Percentiles rank a stretch among this genome's conserved stretches.
These are phyloP conservation scores for Fraxinus floribunda DNA, from an alignment of 305 asterid genomes.

Conservation along the genomic window DNA sequence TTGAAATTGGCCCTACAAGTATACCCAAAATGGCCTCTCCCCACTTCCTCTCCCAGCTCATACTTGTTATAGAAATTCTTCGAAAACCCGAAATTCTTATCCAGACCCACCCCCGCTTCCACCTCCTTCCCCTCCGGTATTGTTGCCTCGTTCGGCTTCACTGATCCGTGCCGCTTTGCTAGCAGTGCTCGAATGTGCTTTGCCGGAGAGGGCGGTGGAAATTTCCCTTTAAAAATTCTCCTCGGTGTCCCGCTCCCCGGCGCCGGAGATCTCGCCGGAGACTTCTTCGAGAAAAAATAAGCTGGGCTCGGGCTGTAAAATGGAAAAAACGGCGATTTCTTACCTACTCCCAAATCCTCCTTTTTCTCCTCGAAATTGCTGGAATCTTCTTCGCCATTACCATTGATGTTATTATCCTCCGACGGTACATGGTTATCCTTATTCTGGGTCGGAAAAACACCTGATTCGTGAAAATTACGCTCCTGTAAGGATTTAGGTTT, in stretches of 20 bases:
- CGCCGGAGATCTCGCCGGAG: conserved; percentile 71
- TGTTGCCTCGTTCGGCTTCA: conserved; percentile 59
- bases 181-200: conserved; percentile 73
- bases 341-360: conserved; percentile 38
- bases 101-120: conserved; percentile 40
- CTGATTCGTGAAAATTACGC: conserved; percentile 26
- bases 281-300: conserved; percentile 60
- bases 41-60: conserved; percentile 80
- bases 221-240: conserved; percentile 59
- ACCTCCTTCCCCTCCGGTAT: conserved; percentile 61
- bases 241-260: conserved; percentile 50
- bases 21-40: conserved; percentile 87
- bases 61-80: conserved; percentile 62
- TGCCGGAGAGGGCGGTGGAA: conserved; percentile 86
- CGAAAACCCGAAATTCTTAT: conserved; percentile 73
- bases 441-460: conserved; percentile 6
- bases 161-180: conserved; percentile 69
- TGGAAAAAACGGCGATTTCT: conserved; percentile 49
- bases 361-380: conserved; percentile 27
- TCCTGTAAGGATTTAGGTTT: conserved; percentile 45
- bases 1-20: conserved; percentile 72
- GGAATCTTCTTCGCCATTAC: conserved; percentile 13
- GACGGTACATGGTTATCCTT: conserved; percentile 18
- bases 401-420: conserved; percentile 8
- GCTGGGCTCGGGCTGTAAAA: conserved; percentile 85